Evolutionary conservation across 2,329 filamentous ascomycete genomes (phyloP).

Genomic region (Fonsecaea erecta): DNA sequence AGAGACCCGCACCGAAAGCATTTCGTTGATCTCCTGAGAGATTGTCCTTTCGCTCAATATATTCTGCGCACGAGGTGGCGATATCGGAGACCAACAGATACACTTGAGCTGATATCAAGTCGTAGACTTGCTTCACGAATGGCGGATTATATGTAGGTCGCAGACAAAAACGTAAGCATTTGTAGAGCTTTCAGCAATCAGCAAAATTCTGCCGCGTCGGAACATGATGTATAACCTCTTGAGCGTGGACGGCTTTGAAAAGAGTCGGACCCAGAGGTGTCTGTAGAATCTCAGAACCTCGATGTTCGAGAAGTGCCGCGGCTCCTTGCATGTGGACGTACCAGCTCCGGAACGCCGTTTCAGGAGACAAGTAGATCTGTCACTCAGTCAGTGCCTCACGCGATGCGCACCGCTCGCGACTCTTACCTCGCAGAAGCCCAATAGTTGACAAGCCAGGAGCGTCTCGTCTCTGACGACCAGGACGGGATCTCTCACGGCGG

Average conservation of each 20-base stretch:
- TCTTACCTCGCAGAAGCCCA: neutral
- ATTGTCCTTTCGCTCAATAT: neutral
- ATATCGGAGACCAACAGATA: neutral
- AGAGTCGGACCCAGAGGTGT: neutral
- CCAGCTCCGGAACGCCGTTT: neutral
- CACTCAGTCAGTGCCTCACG: neutral
- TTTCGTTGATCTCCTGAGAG: neutral
- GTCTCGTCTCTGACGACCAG: neutral
- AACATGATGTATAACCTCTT: neutral
- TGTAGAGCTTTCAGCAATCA: neutral
- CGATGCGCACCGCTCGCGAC: no score
- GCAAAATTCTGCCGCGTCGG: neutral
- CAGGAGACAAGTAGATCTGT: neutral
- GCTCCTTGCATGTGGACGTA: neutral
- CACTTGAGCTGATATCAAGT: neutral
- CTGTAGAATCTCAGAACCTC: neutral
- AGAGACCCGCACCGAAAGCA: neutral
- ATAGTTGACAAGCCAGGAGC: neutral
- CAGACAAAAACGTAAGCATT: neutral
- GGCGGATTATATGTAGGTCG: neutral
- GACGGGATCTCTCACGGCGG: neutral
- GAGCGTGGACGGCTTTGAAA: neutral
- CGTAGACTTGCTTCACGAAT: constrained; percentile 1
- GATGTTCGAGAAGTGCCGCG: neutral
- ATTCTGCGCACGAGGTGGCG: neutral